Evolutionary conservation across 495 filamentous ascomycete species (phyloP).

Genomic region (Xylaria acuta): DNA sequence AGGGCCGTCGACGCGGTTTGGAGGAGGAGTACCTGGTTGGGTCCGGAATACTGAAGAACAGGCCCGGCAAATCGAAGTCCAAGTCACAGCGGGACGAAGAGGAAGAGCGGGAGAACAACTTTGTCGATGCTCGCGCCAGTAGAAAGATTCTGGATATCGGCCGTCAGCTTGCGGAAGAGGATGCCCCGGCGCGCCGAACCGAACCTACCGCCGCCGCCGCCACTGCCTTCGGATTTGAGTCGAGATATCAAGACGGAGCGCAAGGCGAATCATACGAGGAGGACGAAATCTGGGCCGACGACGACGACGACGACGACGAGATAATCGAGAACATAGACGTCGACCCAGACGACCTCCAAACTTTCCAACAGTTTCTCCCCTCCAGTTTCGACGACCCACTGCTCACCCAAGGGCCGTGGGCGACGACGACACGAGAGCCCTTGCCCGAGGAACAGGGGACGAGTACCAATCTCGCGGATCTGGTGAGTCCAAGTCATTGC

Average conservation of each 20-base stretch:
- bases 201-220: constrained; percentile 32
- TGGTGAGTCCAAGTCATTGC: constrained; percentile 42
- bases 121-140: constrained; percentile 84
- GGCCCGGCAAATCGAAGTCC: constrained; percentile 42
- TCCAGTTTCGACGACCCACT: constrained; percentile 58
- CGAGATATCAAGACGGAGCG: constrained; percentile 42
- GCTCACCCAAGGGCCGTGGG: constrained; percentile 54
- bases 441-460: constrained; percentile 55
- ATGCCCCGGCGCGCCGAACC: constrained; percentile 33
- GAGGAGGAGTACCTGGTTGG: constrained; percentile 72
- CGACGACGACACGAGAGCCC: constrained; percentile 39
- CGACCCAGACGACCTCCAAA: constrained; percentile 85
- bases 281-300: constrained; percentile 66
- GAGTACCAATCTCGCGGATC: constrained; percentile 83
- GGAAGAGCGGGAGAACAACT: constrained; percentile 68
- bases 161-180: constrained; percentile 78
- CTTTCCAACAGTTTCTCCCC: constrained; percentile 89
- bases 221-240: constrained; percentile 54
- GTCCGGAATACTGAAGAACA: constrained; percentile 23
- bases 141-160: constrained; percentile 87
- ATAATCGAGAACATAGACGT: constrained; percentile 80
- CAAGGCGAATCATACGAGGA: constrained; percentile 55
- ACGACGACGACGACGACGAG: constrained; percentile 77
- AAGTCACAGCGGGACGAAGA: constrained; percentile 65
- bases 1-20: constrained; percentile 57